Percentiles rank a stretch among this genome's conserved stretches.
phyloP scores from a whole-genome alignment of 768 basidiomycete species.

The Krasilnikovozyma curviuscula region DNA sequence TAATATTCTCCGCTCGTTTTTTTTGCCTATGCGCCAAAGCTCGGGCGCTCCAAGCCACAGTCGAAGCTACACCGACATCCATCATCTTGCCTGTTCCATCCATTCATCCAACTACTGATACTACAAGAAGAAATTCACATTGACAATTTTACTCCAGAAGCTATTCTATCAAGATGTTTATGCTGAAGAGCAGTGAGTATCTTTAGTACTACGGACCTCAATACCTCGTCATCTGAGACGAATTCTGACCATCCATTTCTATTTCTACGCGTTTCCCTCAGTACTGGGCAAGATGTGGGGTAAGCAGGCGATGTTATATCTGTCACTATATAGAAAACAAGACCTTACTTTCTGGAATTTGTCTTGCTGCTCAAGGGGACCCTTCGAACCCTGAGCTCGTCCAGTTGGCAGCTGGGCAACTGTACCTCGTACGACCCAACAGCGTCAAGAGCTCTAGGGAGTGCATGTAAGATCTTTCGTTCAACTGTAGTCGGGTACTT shows the following conservation, averaged over 20 bases:
- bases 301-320: constrained; percentile 28
- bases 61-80: no score
- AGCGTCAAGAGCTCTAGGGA: constrained; percentile 79
- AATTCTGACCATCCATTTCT: neutral
- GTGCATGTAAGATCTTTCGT: constrained; percentile 59
- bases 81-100: no score
- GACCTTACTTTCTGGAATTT: neutral
- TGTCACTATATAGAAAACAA: neutral
- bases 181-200: constrained; percentile 58
- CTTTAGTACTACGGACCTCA: constrained; percentile 10
- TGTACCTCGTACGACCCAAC: constrained; percentile 77
- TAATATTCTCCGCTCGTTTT: no score
- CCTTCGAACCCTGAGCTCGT: constrained; percentile 87
- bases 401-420: constrained; percentile 75
- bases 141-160: no score
- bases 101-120: no score
- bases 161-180: constrained; percentile 47
- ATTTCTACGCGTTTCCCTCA: constrained; percentile 21
- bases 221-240: constrained; percentile 14
- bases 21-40: no score
- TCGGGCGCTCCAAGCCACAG: no score
- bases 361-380: constrained; percentile 41
- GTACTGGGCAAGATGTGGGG: constrained; percentile 90
- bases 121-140: no score
- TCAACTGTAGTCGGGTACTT: neutral